These are phyloP conservation scores for Didymella lethalis DNA, from an alignment of 2,329 filamentous ascomycete genomes.

Conservation along the genomic window DNA sequence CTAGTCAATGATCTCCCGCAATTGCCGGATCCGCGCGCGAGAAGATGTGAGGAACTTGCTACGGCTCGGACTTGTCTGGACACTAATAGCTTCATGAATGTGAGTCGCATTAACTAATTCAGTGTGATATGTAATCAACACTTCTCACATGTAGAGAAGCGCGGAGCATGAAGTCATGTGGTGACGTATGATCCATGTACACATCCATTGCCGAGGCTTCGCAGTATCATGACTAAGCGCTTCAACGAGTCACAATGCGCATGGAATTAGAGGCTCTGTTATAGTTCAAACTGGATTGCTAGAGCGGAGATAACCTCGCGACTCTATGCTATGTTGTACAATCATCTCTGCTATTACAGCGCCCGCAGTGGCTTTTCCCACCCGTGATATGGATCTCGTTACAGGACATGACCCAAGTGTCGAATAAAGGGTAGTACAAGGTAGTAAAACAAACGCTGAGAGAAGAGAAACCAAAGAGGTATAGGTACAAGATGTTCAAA, in stretches of 20 bases:
- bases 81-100: conserved; percentile 4
- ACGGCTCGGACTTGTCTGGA: neutral
- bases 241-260: neutral
- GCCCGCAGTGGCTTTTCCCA: conserved; percentile 30
- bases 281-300: conserved; percentile 27
- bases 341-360: conserved; percentile 32
- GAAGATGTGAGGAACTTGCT: conserved; percentile 1
- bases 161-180: conserved; percentile 7
- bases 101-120: neutral
- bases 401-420: conserved; percentile 33
- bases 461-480: conserved; percentile 45
- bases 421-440: conserved; percentile 35
- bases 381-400: conserved; percentile 35
- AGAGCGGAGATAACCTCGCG: conserved; percentile 45
- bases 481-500: conserved; percentile 47
- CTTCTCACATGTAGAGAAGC: neutral
- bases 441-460: conserved; percentile 44
- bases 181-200: conserved; percentile 14
- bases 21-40: conserved; percentile 21
- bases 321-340: conserved; percentile 42
- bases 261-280: neutral
- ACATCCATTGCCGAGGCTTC: conserved; percentile 9
- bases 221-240: neutral
- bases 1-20: conserved; percentile 4
- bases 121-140: conserved; percentile 1